Evolutionary conservation across 768 basidiomycete genomes (phyloP).

Genomic region (Rhizopogon sp.): DNA sequence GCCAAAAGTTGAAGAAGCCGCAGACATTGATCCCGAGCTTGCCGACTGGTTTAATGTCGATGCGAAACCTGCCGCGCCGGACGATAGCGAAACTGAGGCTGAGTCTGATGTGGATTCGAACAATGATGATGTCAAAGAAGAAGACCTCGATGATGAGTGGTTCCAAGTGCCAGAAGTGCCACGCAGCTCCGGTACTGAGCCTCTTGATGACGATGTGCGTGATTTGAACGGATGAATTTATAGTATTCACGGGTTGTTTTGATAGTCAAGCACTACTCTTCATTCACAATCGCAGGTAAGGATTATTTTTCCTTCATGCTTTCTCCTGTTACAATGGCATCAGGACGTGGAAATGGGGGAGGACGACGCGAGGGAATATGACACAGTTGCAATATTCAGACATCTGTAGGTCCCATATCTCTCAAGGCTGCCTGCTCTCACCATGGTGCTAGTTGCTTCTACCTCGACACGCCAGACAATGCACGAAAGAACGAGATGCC

Average conservation of each 20-base stretch:
- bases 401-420: slow-evolving; percentile 59
- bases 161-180: slow-evolving; percentile 12
- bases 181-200: not conserved
- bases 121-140: slow-evolving; percentile 47
- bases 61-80: slow-evolving; percentile 18
- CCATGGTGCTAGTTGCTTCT: slow-evolving; percentile 62
- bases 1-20: slow-evolving; percentile 22
- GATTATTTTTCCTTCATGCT: not conserved
- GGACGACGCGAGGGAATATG: slow-evolving; percentile 70
- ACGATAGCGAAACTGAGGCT: slow-evolving; percentile 41
- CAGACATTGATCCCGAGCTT: slow-evolving; percentile 42
- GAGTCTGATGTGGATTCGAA: slow-evolving; percentile 69
- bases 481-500: slow-evolving; percentile 60
- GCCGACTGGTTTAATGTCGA: slow-evolving; percentile 63
- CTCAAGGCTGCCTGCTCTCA: not conserved
- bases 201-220: not conserved
- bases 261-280: not conserved
- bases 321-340: not conserved
- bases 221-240: not conserved
- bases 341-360: slow-evolving; percentile 67
- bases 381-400: slow-evolving; percentile 71
- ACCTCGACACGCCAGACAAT: slow-evolving; percentile 79
- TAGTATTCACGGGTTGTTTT: not conserved
- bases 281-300: slow-evolving; percentile 7
- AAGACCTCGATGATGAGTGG: slow-evolving; percentile 39